Evolutionary conservation across 164 flowering plant species (phyloP).

Genomic region (Stephania yunnanensis): DNA sequence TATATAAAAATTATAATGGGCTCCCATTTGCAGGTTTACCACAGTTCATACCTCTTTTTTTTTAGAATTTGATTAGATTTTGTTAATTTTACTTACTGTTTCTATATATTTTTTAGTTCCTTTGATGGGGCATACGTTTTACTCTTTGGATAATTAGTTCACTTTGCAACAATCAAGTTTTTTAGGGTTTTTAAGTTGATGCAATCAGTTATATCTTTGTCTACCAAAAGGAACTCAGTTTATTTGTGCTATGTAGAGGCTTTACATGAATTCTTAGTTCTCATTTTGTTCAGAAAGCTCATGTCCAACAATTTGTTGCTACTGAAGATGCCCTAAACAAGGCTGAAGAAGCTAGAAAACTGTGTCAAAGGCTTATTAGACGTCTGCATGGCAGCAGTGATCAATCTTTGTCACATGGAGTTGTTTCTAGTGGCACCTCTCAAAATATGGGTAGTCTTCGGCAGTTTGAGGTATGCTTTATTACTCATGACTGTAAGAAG

Average conservation of each 20-base stretch:
- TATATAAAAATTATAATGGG: background rate
- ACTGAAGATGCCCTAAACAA: constrained; percentile 97
- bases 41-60: too few species aligned
- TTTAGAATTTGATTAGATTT: background rate
- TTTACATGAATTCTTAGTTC: constrained; percentile 11
- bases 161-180: background rate
- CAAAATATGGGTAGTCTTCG: constrained; percentile 77
- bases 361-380: constrained; percentile 60
- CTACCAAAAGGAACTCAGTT: background rate
- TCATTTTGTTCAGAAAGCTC: constrained; percentile 74
- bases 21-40: too few species aligned
- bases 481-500: background rate
- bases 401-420: constrained; percentile 36
- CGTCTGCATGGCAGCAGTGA: constrained; percentile 68
- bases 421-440: constrained; percentile 47
- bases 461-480: constrained; percentile 65
- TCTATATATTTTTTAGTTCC: background rate
- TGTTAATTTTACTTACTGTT: background rate
- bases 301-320: constrained; percentile 96
- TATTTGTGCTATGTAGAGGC: background rate
- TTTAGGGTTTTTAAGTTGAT: background rate
- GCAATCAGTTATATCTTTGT: background rate
- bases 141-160: background rate
- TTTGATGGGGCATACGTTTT: background rate
- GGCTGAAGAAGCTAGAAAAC: constrained; percentile 87